phyloP scores from a whole-genome alignment of 2,329 filamentous ascomycete species.

The Incumbomyces delicatus region DNA sequence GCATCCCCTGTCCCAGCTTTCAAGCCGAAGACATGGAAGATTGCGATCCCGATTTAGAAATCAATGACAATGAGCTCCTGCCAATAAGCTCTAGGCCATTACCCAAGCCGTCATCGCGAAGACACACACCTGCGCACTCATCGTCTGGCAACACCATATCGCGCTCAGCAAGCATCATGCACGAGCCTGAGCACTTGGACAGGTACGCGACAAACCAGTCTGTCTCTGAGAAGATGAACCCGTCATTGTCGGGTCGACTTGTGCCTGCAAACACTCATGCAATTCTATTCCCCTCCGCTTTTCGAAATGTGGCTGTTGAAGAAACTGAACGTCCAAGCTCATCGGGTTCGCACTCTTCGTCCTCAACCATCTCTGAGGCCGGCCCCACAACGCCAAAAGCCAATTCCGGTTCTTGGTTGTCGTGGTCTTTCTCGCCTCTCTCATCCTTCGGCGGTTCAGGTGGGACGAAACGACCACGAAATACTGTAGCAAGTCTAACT shows the following conservation, averaged over 20 bases:
- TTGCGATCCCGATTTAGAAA: neutral
- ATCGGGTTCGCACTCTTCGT: neutral
- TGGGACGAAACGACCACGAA: neutral
- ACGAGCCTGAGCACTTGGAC: neutral
- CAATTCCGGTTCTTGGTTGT: neutral
- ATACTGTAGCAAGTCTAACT: neutral
- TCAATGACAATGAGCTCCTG: slow-evolving; percentile 1
- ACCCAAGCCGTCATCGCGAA: neutral
- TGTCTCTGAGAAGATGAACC: neutral
- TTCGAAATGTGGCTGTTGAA: neutral
- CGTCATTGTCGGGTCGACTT: neutral
- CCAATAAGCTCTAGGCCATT: neutral
- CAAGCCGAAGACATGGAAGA: neutral
- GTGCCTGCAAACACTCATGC: slow-evolving; percentile 1
- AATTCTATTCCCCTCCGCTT: neutral
- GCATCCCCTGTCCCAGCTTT: neutral
- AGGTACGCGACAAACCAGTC: neutral
- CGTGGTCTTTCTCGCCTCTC: neutral
- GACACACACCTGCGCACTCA: neutral
- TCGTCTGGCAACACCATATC: neutral
- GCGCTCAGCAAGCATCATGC: neutral
- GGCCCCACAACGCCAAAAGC: neutral
- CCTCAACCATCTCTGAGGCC: neutral
- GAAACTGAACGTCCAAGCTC: neutral
- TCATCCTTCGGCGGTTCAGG: neutral